Percentiles rank a stretch among this genome's conserved stretches.
Evolutionary conservation across 495 filamentous ascomycete genomes (phyloP).

Genomic region (Amphirosellinia nigrospora): DNA sequence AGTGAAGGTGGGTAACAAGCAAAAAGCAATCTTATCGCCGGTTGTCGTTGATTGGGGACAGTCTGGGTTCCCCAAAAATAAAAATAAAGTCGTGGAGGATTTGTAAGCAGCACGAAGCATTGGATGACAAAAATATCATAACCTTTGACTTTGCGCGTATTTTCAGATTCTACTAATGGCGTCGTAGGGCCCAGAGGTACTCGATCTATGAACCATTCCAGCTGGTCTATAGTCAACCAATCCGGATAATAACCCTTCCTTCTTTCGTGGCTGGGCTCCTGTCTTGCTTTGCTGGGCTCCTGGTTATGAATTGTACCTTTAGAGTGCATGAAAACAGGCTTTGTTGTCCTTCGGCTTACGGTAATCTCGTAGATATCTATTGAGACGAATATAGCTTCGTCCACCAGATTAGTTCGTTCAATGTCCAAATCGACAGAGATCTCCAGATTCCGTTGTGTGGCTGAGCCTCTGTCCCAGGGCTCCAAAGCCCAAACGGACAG

Average conservation of each 20-base stretch:
- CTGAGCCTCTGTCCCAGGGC: too few species aligned
- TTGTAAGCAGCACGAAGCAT: not conserved
- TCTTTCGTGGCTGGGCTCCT: not conserved
- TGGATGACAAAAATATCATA: not conserved
- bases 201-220: conserved; percentile 22
- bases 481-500: conserved; percentile 8
- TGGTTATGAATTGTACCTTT: not conserved
- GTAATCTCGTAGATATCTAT: conserved; percentile 24
- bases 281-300: not conserved
- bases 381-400: conserved; percentile 14
- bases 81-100: too few species aligned
- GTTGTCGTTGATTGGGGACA: not conserved
- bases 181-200: not conserved
- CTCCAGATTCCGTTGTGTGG: not conserved
- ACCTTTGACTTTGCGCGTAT: not conserved
- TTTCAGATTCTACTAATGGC: not conserved
- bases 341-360: not conserved
- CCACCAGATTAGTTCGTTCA: conserved; percentile 10
- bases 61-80: too few species aligned
- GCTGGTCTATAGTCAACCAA: conserved; percentile 10
- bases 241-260: not conserved
- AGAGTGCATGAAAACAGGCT: conserved; percentile 2
- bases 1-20: not conserved
- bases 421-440: conserved; percentile 12
- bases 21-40: not conserved